Conservation (phyloP, 352 stramenopile species). For the Thraustochytrium striatum region DNA sequence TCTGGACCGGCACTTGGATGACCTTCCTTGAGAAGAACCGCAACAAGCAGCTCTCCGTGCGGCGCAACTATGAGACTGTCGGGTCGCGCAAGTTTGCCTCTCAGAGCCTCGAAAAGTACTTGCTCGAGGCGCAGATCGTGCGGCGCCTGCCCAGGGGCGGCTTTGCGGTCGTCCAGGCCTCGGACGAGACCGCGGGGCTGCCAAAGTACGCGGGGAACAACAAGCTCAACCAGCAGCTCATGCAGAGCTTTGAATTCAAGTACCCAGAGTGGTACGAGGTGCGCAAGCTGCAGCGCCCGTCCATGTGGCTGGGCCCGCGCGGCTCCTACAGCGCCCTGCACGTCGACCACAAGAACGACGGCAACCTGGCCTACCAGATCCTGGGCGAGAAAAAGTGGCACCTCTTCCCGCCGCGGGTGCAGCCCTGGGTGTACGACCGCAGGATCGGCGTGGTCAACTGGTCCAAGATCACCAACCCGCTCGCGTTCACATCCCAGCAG, state of each 20-base stretch:
- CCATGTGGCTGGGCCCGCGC: constrained; percentile 5
- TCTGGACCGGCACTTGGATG: constrained; percentile 2
- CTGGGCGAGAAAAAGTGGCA: constrained; percentile 34
- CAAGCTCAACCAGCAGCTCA: background rate
- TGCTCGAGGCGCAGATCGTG: background rate
- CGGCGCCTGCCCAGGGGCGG: background rate
- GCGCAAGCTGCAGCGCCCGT: constrained; percentile 1
- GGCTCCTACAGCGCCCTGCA: constrained; percentile 32
- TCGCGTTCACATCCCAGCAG: background rate
- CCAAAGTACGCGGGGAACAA: constrained; percentile 37
- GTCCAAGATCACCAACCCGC: background rate
- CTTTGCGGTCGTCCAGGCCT: background rate
- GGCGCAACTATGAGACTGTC: background rate
- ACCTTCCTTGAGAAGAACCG: background rate
- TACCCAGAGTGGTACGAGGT: background rate
- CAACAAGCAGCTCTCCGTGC: background rate
- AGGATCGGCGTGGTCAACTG: constrained; percentile 3
- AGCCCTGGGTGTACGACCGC: background rate
- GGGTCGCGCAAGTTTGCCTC: background rate
- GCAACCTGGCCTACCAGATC: constrained; percentile 31
- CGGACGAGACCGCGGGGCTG: background rate
- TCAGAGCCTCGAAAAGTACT: background rate
- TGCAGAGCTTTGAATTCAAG: constrained; percentile 22
- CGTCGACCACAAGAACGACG: constrained; percentile 17
- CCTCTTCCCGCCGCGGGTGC: background rate